Evolutionary conservation across 2,329 filamentous ascomycete species (phyloP), one percentile per base, ranked within the genome.

Genomic region (Thelonectria discophora): DNA sequence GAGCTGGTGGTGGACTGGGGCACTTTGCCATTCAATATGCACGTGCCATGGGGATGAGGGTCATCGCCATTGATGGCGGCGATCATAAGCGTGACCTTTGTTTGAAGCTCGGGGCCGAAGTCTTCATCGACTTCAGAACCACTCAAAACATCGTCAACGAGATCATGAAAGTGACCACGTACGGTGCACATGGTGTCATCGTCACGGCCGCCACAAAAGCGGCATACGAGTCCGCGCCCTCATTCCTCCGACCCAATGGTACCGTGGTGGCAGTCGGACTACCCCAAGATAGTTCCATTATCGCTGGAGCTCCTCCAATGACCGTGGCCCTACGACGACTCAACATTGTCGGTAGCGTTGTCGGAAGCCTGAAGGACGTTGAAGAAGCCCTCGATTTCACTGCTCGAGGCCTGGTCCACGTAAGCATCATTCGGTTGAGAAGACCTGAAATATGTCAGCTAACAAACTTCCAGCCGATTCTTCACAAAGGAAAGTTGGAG

Each of bases 221-320:
- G 79, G 93, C 93, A n/a, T 97, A 97, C 85, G 92, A 97, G 80
- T 92, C 97, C 79, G 94, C 93, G 9, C 88, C 91, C 34, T 88
- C 85, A 75, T 97, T 96, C 76, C 88, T 96, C 54, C 89, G 93
- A 49, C 86, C 92, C 39, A 87, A 89, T 51, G 93, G 93, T 48
- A 86, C 87, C 10, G 89, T 97, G 67, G 86, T 97, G 51, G 93
- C 90, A 74, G 94, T 97, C 69, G 93, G 93, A 69, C 82, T 97
- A 18, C 93, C 93, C 0, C 55, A 67, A 1, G 69, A 72, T 10
- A 37, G 27, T 1, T 69, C 60, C 1, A 48, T 72, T 0, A 46
- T 72, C 5, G 70, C 69, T 12, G 70, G 69, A 0, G 65, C 63
- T 13, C 57, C 69, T 0, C 69, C 70, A 0, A 65, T 71, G 24